Base-by-base conservation (phyloP, 1,139 yeast genomes). In the Waltiozyma solani region DNA sequence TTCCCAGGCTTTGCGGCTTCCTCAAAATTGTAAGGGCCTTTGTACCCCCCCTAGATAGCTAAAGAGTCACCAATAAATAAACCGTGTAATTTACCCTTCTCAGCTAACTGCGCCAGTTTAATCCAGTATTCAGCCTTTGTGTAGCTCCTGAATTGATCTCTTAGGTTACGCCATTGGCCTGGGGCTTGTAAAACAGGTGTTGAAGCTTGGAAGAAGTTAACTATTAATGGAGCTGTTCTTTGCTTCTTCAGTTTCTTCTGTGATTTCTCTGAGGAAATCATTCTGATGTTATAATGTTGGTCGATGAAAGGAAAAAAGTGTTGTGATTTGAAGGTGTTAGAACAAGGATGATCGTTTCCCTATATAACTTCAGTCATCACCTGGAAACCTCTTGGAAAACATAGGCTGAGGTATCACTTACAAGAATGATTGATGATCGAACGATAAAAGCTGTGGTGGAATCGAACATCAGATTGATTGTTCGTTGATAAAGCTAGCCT, bases 61-160 rank as follows among this genome's bases (percentile, higher is more conserved):
- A 67, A 52, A 4, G 66, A 67, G 50, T 69, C 74, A 26, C 74
- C 74, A 38, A 69, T 51, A 47, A 69, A 69, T 22, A 69, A 47
- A 3, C 66, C 63, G 44, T 65, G 66, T 46, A 69, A 59, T 48
- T 67, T 67, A 0, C 71, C 73, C 37, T 52, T 54, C 43, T 67
- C 73, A 35, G 67, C 52, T 14, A 62, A 39, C 41, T 65, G 54
- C 11, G 72, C 71, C 26, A 66, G 48, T 30, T 65, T 52, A 8
- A 58, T 59, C 73, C 73, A 68, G 47, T 65, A 66, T 31, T 65
- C 63, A 32, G 68, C 53, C 24, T 61, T 59, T 34, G 61, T 61
- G 43, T 56, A 64, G 37, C 41, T 42, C 22, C 53, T 41, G 3
- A 65, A 58, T 36, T 53, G 50, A 44, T 64, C 68, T 5, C 55